phyloP scores from a whole-genome alignment of 805 yeast species.

The Cyberlindnera xishuangbannaensis region DNA sequence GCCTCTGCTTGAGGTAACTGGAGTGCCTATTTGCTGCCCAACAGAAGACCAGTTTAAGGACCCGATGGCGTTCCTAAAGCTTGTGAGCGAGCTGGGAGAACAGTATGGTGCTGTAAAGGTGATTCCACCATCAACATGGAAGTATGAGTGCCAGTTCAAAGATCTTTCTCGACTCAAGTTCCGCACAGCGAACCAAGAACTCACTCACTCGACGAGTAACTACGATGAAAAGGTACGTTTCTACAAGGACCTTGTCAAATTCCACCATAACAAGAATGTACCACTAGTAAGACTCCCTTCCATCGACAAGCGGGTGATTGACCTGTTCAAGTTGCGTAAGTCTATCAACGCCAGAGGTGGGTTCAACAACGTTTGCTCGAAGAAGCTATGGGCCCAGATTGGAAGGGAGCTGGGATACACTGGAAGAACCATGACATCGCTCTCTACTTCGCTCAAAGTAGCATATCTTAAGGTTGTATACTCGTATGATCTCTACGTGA shows the following conservation, averaged over 20 bases:
- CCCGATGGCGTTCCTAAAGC: conserved; percentile 50
- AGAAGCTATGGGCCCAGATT: conserved; percentile 76
- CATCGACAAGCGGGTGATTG: conserved; percentile 61
- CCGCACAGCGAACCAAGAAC: conserved; percentile 41
- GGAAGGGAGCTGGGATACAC: conserved; percentile 77
- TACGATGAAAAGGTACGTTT: conserved; percentile 40
- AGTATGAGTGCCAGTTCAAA: conserved; percentile 25
- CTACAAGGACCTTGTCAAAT: conserved; percentile 38
- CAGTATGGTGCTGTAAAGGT: conserved; percentile 63
- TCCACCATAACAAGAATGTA: conserved; percentile 28
- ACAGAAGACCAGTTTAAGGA: conserved; percentile 53
- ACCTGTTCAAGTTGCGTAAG: conserved; percentile 52
- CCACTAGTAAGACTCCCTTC: conserved; percentile 50
- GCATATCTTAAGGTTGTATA: conserved; percentile 45
- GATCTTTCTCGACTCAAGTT: conserved; percentile 48
- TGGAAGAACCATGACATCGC: conserved; percentile 64
- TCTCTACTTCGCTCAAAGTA: conserved; percentile 59
- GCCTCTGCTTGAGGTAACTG: too few relatives aligned
- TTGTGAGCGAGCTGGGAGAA: conserved; percentile 38
- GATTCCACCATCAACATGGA: conserved; percentile 43
- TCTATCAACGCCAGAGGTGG: conserved; percentile 67
- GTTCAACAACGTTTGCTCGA: conserved; percentile 50
- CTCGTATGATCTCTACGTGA: conserved; percentile 24
- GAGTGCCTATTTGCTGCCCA: too few relatives aligned
- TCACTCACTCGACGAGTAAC: conserved; percentile 37